A percentile compares a stretch with the other conserved stretches of the same genome.
Conservation (phyloP, 371 early-diverging fungal species). For the Mucor velutinosus region DNA sequence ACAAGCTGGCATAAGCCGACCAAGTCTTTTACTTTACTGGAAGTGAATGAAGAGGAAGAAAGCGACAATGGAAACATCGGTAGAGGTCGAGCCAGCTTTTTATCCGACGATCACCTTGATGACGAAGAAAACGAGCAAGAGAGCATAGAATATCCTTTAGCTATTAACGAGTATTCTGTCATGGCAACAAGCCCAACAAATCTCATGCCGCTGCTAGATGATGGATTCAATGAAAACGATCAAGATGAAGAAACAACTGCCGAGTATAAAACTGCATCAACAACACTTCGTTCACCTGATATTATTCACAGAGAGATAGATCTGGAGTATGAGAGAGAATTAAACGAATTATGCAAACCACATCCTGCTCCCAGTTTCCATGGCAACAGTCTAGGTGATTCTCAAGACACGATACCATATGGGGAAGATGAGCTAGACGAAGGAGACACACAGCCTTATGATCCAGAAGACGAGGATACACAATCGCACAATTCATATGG, state of each 20-base stretch:
- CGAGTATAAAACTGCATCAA: neutral
- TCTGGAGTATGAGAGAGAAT: neutral
- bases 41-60: neutral
- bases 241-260: neutral
- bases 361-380: neutral
- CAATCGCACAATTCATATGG: neutral
- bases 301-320: neutral
- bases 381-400: neutral
- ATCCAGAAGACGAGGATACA: neutral
- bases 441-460: neutral
- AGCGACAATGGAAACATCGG: neutral
- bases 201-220: neutral
- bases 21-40: neutral
- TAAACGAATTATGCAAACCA: neutral
- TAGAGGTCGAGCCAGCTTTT: too few species aligned
- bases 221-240: neutral
- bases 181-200: neutral
- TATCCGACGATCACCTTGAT: too few species aligned
- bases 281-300: neutral
- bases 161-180: neutral
- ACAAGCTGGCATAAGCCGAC: neutral
- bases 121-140: neutral
- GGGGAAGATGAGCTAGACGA: neutral
- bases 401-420: neutral
- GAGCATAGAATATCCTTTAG: neutral